Percentiles rank a stretch among this genome's conserved stretches.
phyloP scores from a whole-genome alignment of 2,329 filamentous ascomycete genomes.

The Coleophoma cylindrospora region DNA sequence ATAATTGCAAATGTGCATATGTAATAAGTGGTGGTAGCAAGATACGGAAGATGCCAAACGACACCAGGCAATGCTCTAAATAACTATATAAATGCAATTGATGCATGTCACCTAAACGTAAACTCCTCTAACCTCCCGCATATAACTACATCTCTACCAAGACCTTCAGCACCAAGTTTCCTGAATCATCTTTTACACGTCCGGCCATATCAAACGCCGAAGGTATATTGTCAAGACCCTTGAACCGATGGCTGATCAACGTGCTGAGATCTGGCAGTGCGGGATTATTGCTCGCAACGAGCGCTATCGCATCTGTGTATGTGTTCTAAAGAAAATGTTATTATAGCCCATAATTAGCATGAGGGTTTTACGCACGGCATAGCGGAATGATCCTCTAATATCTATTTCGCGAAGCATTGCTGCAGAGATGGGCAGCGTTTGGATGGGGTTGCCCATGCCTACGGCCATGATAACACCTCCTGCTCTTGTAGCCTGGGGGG shows the following conservation, averaged over 20 bases:
- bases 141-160: constrained; percentile 18
- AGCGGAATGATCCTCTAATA: constrained; percentile 70
- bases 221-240: constrained; percentile 71
- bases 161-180: constrained; percentile 26
- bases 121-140: no score
- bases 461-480: constrained; percentile 71
- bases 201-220: constrained; percentile 86
- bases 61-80: no score
- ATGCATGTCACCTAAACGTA: no score
- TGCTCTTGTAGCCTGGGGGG: constrained; percentile 48
- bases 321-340: constrained; percentile 48
- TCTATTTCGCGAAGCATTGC: constrained; percentile 74
- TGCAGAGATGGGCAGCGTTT: constrained; percentile 68
- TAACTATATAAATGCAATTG: no score
- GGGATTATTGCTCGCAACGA: constrained; percentile 68
- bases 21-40: constrained; percentile 43
- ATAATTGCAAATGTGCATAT: no score
- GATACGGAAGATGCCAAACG: constrained; percentile 49
- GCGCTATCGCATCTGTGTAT: constrained; percentile 85
- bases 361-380: constrained; percentile 36
- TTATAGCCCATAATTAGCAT: no score
- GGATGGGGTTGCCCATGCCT: constrained; percentile 72
- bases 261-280: constrained; percentile 67
- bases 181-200: constrained; percentile 39
- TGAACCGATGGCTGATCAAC: constrained; percentile 82